Evolutionary conservation across 2,329 filamentous ascomycete genomes (phyloP), one percentile per base, ranked within the genome.

Genomic region (Colletotrichum coccodes): DNA sequence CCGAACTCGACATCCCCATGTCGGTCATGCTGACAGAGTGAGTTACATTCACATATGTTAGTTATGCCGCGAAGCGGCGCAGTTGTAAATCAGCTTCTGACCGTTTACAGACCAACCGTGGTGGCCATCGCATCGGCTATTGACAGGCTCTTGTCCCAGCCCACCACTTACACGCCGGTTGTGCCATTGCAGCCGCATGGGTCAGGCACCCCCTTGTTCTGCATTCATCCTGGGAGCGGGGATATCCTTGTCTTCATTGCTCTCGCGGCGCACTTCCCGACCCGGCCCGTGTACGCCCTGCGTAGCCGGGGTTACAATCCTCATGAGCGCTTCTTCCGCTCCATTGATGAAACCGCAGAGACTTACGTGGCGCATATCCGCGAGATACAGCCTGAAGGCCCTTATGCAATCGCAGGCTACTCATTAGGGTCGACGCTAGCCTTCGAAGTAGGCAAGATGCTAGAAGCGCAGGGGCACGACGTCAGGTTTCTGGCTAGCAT

Each of bases 321-420:
- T 3, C 75, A 73, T 21, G 79, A 84, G 53, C 26, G 61, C 0
- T 73, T 67, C 47, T 84, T 84, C 71, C 46, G 52, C 0, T 68
- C 42, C 36, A 74, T 85, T 11, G 56, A 73, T 0, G 83, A 86
- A 36, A 73, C 76, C 3, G 73, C 82, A 2, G 60, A 68, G 3
- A 79, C 73, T 0, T 86, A 86, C 72, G 71, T 76, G 40, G 36
- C 54, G 0, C 75, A 77, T 0, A 82, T 87, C 59, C 79, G 79
- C 36, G 21, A 61, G 5, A 65, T 66, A 1, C 84, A 86, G 60
- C 83, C 83, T 0, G 8, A 75, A 0, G 84, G 85, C 0, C 85
- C 84, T 0, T 87, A 86, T 68, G 80, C 81, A 1, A 71, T 86
- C 6, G 79, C 80, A 0, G 84, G 84, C 6, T 86, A 86, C 71